Evolutionary conservation across 176 grass and related monocot genomes (phyloP).

Genomic region (Carex littledalei): DNA sequence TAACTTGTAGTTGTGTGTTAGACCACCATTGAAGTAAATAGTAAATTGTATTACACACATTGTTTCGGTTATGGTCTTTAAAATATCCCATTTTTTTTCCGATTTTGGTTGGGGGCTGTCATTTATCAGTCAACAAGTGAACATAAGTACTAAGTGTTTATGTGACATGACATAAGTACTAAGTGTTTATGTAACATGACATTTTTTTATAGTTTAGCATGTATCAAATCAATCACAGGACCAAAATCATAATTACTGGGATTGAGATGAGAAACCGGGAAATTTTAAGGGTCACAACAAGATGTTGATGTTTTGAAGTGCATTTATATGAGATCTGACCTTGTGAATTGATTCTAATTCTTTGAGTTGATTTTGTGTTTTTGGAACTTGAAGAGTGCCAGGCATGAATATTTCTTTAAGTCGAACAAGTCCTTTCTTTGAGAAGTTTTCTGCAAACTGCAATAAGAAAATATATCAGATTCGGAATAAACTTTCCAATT

Average conservation of each 20-base stretch:
- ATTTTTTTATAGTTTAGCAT: no score
- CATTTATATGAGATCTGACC: constrained; percentile 29
- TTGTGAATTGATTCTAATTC: constrained; percentile 99
- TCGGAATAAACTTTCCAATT: constrained; percentile 10
- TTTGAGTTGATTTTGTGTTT: constrained; percentile 76
- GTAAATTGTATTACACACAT: not conserved
- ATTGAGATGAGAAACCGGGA: not conserved
- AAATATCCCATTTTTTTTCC: not conserved
- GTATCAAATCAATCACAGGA: not conserved
- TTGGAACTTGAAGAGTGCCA: constrained; percentile 80
- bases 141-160: not conserved
- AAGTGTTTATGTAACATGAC: not conserved
- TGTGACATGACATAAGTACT: not conserved
- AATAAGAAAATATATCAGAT: constrained; percentile 18
- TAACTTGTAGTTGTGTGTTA: not conserved
- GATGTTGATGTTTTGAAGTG: not conserved
- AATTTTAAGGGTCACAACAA: not conserved
- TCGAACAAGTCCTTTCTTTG: constrained; percentile 78
- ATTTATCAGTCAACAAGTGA: not conserved
- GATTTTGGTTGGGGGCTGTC: not conserved
- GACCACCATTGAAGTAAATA: not conserved
- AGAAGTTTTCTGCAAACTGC: constrained; percentile 94
- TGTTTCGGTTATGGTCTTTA: not conserved
- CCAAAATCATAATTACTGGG: not conserved
- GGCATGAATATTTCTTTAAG: constrained; percentile 95